A percentile compares a stretch with the other conserved stretches of the same genome.
Conservation (phyloP, 2,329 filamentous ascomycete genomes). For the Taxawa tesnikishii region DNA sequence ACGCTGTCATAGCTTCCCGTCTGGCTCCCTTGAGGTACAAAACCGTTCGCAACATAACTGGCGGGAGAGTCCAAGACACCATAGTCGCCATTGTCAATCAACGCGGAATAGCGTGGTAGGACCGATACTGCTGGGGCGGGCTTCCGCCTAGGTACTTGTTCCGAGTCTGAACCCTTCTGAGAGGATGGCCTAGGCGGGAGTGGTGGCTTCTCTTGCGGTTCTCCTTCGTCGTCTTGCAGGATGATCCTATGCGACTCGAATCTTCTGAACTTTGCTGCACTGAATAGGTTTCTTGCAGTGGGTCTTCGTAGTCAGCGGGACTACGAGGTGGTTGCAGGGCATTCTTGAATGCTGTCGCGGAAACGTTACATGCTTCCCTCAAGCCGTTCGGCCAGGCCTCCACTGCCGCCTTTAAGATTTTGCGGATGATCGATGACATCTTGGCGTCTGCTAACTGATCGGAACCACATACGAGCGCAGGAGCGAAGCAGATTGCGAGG, state of each 20-base stretch:
- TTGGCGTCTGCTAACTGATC: conserved; percentile 44
- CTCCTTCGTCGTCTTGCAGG: conserved; percentile 30
- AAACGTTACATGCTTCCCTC: conserved; percentile 27
- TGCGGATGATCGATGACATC: conserved; percentile 38
- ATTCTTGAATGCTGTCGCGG: conserved; percentile 21
- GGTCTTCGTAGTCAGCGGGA: conserved; percentile 35
- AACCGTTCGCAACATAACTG: no score
- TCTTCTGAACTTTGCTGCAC: conserved; percentile 3
- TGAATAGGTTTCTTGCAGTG: conserved; percentile 19
- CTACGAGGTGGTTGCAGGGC: conserved; percentile 28
- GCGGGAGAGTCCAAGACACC: no score
- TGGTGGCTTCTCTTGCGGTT: conserved; percentile 11
- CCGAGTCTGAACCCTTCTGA: no score
- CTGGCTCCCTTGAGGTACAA: no score
- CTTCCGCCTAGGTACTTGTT: conserved; percentile 20
- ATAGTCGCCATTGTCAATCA: no score
- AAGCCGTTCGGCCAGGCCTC: conserved; percentile 32
- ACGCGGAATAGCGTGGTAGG: conserved; percentile 31
- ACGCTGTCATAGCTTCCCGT: no score
- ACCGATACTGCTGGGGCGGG: conserved; percentile 27
- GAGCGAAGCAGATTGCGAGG: conserved; percentile 41
- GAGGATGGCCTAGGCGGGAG: conserved; percentile 8
- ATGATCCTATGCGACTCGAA: conserved; percentile 29
- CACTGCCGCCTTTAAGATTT: conserved; percentile 36
- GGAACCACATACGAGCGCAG: conserved; percentile 37